A percentile compares a stretch with the other conserved stretches of the same genome.
These are phyloP conservation scores for Aspergillus caelatus DNA, from an alignment of 2,329 filamentous ascomycete genomes.

Conservation along the genomic window DNA sequence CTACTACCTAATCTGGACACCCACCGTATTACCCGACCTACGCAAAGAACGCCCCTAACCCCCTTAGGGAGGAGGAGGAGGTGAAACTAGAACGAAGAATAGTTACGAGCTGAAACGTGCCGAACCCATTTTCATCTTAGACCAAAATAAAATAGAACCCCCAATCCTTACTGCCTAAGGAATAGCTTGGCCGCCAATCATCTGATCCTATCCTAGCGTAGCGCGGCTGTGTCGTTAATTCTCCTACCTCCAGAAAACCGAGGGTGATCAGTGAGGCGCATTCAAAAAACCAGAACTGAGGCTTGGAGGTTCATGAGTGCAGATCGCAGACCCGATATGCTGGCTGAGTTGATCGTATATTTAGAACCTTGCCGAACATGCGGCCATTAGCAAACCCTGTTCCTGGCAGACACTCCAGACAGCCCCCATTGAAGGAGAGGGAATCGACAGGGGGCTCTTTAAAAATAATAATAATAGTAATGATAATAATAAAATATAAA, in stretches of 20 bases:
- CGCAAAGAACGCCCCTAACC: not conserved
- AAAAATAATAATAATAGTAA: too few relatives aligned
- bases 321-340: not conserved
- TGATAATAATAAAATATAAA: too few relatives aligned
- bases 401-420: not conserved
- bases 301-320: not conserved
- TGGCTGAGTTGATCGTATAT: not conserved
- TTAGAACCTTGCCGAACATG: not conserved
- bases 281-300: not conserved
- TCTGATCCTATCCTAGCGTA: constrained; percentile 3
- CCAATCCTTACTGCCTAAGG: constrained; percentile 2
- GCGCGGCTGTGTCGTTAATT: constrained; percentile 3
- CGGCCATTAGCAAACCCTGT: not conserved
- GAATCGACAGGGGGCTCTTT: not conserved
- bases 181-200: constrained; percentile 1
- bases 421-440: not conserved
- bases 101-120: constrained; percentile 3
- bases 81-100: constrained; percentile 1
- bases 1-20: not conserved
- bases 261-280: not conserved
- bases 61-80: not conserved
- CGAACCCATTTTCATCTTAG: not conserved
- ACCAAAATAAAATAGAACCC: not conserved
- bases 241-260: not conserved
- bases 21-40: not conserved